Conservation (phyloP, 1,284 basidiomycete genomes). For the Ceratobasidium sp. region DNA sequence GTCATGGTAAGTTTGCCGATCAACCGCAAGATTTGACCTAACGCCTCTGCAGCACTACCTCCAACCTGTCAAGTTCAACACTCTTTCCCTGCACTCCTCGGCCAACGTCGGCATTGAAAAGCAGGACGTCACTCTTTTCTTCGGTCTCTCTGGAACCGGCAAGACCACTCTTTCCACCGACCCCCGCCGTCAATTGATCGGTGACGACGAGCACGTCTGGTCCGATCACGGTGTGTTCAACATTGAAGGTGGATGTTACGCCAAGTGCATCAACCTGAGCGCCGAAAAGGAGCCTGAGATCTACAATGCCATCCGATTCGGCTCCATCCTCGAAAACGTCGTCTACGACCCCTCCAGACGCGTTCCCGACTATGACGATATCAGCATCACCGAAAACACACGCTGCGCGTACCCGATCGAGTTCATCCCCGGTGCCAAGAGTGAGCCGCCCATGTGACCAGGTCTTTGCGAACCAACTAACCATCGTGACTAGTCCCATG, state of each 20-base stretch:
- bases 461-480: neutral
- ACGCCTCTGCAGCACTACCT: slow-evolving; percentile 79
- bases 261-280: slow-evolving; percentile 97
- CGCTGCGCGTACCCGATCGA: slow-evolving; percentile 98
- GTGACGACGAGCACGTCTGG: slow-evolving; percentile 99
- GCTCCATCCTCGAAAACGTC: slow-evolving; percentile 98
- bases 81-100: slow-evolving; percentile 98
- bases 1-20: slow-evolving; percentile 75
- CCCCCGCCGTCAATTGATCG: slow-evolving; percentile 88
- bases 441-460: slow-evolving; percentile 6
- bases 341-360: slow-evolving; percentile 93
- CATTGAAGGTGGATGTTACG: slow-evolving; percentile 99
- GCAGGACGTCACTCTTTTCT: slow-evolving; percentile 97
- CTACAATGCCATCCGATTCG: slow-evolving; percentile 93
- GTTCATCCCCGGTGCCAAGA: slow-evolving; percentile 86
- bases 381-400: slow-evolving; percentile 98
- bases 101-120: slow-evolving; percentile 93
- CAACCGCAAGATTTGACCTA: slow-evolving; percentile 1
- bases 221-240: slow-evolving; percentile 98
- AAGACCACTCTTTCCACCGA: slow-evolving; percentile 98
- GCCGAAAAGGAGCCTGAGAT: slow-evolving; percentile 98
- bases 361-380: slow-evolving; percentile 93
- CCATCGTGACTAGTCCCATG: slow-evolving; percentile 75
- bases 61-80: slow-evolving; percentile 98
- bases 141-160: slow-evolving; percentile 97